A percentile compares a stretch with the other conserved stretches of the same genome.
Evolutionary conservation across 495 filamentous ascomycete genomes (phyloP).

Genomic region (Aspergillus asperescens): DNA sequence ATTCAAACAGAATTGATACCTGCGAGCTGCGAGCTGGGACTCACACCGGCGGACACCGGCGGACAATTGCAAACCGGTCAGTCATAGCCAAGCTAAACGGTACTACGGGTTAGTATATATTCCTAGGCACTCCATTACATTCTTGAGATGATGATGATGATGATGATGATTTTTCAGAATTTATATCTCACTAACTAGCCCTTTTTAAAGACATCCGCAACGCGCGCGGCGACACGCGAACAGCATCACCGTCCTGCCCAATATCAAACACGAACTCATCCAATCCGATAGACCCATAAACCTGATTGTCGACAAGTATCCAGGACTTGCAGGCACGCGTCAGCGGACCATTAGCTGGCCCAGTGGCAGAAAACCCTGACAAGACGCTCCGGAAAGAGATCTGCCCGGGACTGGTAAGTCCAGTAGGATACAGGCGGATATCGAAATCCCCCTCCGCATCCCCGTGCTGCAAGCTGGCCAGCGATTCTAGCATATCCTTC

Average conservation of each 20-base stretch:
- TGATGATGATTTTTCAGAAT: neutral
- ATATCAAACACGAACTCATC: constrained; percentile 41
- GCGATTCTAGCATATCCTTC: constrained; percentile 34
- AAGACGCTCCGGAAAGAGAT: constrained; percentile 43
- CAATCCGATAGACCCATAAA: constrained; percentile 32
- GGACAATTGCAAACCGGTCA: too few relatives aligned
- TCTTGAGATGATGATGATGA: neutral
- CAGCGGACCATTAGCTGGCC: constrained; percentile 18
- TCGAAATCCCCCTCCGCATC: constrained; percentile 8
- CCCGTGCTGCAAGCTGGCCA: constrained; percentile 9
- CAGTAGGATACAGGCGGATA: constrained; percentile 48
- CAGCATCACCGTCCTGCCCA: constrained; percentile 23
- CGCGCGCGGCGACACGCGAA: constrained; percentile 24
- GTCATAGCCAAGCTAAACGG: too few relatives aligned
- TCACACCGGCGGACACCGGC: too few relatives aligned
- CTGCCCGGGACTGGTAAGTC: constrained; percentile 18
- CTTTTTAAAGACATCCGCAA: constrained; percentile 20
- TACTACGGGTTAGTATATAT: too few relatives aligned
- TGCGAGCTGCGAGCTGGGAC: too few relatives aligned
- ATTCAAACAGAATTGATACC: too few relatives aligned
- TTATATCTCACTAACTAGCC: neutral
- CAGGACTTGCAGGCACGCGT: constrained; percentile 22
- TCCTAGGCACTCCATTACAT: too few relatives aligned
- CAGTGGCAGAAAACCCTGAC: constrained; percentile 25
- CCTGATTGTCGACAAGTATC: constrained; percentile 22